These are phyloP conservation scores for Russula virescens DNA, from an alignment of 768 basidiomycete species.

Conservation along the genomic window DNA sequence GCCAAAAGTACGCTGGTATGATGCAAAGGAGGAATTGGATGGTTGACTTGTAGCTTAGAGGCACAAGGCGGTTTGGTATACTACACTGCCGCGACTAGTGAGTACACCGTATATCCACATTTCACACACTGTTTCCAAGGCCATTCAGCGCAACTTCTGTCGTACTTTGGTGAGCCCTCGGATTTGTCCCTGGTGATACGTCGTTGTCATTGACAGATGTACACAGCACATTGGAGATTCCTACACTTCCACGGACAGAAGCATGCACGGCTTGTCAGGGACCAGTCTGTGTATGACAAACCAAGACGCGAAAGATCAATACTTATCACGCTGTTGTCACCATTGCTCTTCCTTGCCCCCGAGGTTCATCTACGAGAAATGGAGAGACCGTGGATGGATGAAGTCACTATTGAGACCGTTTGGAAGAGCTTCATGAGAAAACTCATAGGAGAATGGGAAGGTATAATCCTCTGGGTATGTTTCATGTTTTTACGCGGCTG, in stretches of 20 bases:
- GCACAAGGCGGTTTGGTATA: background rate
- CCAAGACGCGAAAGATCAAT: background rate
- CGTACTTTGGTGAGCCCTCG: slow-evolving; percentile 16
- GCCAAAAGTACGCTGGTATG: slow-evolving; percentile 3
- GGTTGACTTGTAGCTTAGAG: background rate
- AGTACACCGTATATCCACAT: background rate
- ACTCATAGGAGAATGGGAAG: slow-evolving; percentile 14
- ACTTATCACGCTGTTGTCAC: slow-evolving; percentile 18
- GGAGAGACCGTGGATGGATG: slow-evolving; percentile 17
- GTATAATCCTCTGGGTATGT: slow-evolving; percentile 15
- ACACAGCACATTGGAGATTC: slow-evolving; percentile 21
- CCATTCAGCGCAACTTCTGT: slow-evolving; percentile 15
- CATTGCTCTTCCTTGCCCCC: slow-evolving; percentile 19
- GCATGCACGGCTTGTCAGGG: slow-evolving; percentile 12
- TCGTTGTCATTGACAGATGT: background rate
- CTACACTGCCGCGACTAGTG: slow-evolving; percentile 10
- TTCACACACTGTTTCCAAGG: background rate
- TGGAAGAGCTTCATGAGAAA: slow-evolving; percentile 18
- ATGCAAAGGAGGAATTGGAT: too few species aligned
- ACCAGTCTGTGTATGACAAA: slow-evolving; percentile 6
- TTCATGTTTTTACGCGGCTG: too few species aligned
- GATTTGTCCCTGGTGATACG: background rate
- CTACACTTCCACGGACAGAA: slow-evolving; percentile 21
- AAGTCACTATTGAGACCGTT: slow-evolving; percentile 4
- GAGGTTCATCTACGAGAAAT: slow-evolving; percentile 22